Base-by-base conservation (phyloP, 805 yeast genomes). In the Hagleromyces aurorensis region DNA sequence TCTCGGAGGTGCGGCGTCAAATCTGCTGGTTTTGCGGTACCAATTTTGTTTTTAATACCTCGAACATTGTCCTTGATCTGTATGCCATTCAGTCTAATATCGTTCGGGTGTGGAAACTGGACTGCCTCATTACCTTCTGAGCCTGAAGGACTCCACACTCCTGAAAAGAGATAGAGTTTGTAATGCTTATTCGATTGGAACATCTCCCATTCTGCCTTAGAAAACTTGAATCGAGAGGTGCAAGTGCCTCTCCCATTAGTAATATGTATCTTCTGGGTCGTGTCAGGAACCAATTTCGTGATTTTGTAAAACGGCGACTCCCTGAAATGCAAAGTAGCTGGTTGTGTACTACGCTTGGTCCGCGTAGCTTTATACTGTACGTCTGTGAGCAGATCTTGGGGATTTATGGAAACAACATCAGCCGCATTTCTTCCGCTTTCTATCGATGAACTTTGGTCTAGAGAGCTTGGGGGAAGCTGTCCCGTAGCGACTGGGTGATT, bases 11-110 rank as follows among this genome's bases (percentile, higher is more conserved):
- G 59, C 3, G 64, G 63, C 0, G 94, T 80, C 23, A 89, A 42
- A 51, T 87, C 81, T 0, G 84, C 86, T 0, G 96, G 96, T 37
- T 72, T 69, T 1, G 86, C 78, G 0, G 95, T 77, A 0, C 94
- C 95, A 0, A 70, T 69, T 35, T 68, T 71, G 26, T 78, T 79
- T 47, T 84, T 84, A 17, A 86, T 59, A 1, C 96, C 96, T 32
- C 76, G 71, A 2, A 76, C 70, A 36, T 72, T 72, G 20, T 67
- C 75, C 22, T 66, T 67, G 2, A 78, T 48, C 10, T 51, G 55
- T 2, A 40, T 37, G 4, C 64, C 66, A 48, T 89, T 84, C 21
- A 81, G 64, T 22, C 64, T 65, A 3, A 87, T 60, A 46, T 81
- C 93, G 25, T 77, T 59, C 4, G 83, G 84, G 16, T 59, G 62